Evolutionary conservation across 768 basidiomycete species (phyloP).

Genomic region (Termitomyces sp.): DNA sequence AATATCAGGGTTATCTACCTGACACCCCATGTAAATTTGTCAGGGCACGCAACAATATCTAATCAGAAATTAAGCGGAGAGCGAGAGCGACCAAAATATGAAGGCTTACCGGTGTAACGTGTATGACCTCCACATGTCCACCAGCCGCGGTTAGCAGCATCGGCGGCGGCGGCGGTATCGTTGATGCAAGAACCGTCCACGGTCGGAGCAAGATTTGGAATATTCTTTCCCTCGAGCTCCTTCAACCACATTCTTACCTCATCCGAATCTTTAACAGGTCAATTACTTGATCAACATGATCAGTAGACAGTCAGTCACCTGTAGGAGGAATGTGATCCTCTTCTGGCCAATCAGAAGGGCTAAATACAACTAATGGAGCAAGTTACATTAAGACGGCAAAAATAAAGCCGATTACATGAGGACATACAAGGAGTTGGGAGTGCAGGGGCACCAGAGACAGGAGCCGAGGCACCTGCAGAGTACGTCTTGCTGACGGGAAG

Average conservation of each 20-base stretch:
- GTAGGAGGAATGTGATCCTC: constrained; percentile 60
- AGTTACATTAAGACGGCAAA: neutral
- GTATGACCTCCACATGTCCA: constrained; percentile 86
- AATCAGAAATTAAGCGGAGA: neutral
- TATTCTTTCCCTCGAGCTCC: constrained; percentile 66
- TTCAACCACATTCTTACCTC: constrained; percentile 75
- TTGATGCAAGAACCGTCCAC: constrained; percentile 64
- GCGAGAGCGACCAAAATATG: neutral
- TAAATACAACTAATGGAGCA: constrained; percentile 22
- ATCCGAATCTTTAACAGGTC: constrained; percentile 37
- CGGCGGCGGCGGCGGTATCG: constrained; percentile 51
- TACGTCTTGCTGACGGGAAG: constrained; percentile 50
- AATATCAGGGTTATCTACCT: constrained; percentile 30
- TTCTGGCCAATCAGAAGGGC: constrained; percentile 49
- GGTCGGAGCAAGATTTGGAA: constrained; percentile 65
- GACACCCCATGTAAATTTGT: constrained; percentile 74
- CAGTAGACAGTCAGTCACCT: constrained; percentile 33
- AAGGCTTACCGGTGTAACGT: constrained; percentile 38
- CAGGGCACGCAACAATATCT: constrained; percentile 68
- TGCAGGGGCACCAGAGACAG: constrained; percentile 60
- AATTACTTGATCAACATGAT: neutral
- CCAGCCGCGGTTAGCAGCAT: constrained; percentile 73
- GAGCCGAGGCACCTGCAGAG: constrained; percentile 55
- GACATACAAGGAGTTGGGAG: constrained; percentile 63
- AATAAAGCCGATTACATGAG: constrained; percentile 1